A percentile compares a stretch with the other conserved stretches of the same genome.
Evolutionary conservation across 805 yeast genomes (phyloP).

Genomic region (Metschnikowia cubensis): DNA sequence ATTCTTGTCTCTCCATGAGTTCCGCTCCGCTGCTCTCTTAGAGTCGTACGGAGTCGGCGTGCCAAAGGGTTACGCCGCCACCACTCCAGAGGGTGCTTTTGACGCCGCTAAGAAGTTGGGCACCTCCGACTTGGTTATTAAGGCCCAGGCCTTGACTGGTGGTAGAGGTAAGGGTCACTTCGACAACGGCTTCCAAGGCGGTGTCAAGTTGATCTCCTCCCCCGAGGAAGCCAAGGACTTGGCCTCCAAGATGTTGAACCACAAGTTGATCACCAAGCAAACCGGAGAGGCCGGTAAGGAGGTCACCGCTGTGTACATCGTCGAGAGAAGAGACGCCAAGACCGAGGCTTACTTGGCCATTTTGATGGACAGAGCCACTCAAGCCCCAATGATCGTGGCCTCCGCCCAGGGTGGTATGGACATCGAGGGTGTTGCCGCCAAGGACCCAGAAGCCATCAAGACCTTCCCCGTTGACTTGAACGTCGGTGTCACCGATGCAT

Average conservation of each 20-base stretch:
- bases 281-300: slow-evolving; percentile 96
- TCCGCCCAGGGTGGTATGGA: slow-evolving; percentile 99
- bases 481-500: slow-evolving; percentile 72
- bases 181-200: slow-evolving; percentile 93
- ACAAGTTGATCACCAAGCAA: slow-evolving; percentile 95
- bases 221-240: slow-evolving; percentile 83
- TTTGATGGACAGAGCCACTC: slow-evolving; percentile 88
- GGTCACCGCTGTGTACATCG: slow-evolving; percentile 94
- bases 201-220: slow-evolving; percentile 84
- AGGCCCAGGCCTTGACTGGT: slow-evolving; percentile 98
- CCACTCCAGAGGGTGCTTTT: slow-evolving; percentile 84
- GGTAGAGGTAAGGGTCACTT: slow-evolving; percentile 99
- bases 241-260: slow-evolving; percentile 85
- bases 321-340: slow-evolving; percentile 87
- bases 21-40: slow-evolving; percentile 86
- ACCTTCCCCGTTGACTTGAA: slow-evolving; percentile 76
- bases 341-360: slow-evolving; percentile 96
- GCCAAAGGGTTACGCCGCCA: slow-evolving; percentile 88
- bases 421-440: slow-evolving; percentile 96
- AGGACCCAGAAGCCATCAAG: slow-evolving; percentile 87
- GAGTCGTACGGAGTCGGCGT: slow-evolving; percentile 82
- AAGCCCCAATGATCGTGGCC: slow-evolving; percentile 89
- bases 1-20: slow-evolving; percentile 89
- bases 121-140: slow-evolving; percentile 82
- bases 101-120: slow-evolving; percentile 73